A percentile compares a stretch with the other conserved stretches of the same genome.
phyloP scores from a whole-genome alignment of 1,139 yeast species.

The Saccharomyces hybrid region DNA sequence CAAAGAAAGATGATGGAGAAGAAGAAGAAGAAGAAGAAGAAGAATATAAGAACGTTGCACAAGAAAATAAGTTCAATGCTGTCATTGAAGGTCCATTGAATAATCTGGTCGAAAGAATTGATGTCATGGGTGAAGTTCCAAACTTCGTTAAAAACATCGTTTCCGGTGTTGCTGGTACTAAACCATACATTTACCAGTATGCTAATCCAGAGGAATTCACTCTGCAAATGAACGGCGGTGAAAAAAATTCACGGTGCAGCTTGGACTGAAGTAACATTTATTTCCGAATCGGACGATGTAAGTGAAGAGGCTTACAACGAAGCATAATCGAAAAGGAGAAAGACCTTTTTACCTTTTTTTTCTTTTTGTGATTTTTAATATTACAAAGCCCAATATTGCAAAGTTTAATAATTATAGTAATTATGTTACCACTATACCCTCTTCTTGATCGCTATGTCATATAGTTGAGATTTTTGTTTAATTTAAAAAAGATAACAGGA shows the following conservation, averaged over 20 bases:
- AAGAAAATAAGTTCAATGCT: constrained; percentile 29
- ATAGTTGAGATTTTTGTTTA: not conserved
- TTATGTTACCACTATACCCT: not conserved
- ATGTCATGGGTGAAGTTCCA: constrained; percentile 96
- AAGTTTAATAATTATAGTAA: not conserved
- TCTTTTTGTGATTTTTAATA: not conserved
- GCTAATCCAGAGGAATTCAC: constrained; percentile 42
- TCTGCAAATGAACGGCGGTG: constrained; percentile 33
- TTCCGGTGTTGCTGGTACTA: constrained; percentile 90
- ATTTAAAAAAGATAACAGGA: not conserved
- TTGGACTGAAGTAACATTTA: constrained; percentile 79
- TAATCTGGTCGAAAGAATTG: constrained; percentile 75
- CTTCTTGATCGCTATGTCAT: not conserved
- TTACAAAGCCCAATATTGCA: not conserved
- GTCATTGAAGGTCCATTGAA: constrained; percentile 48
- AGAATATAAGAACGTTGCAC: constrained; percentile 17
- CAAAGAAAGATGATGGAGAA: constrained; percentile 26
- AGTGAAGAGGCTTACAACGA: constrained; percentile 25
- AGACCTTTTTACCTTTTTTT: not conserved
- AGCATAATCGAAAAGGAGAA: constrained; percentile 5
- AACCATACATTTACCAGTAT: constrained; percentile 90
- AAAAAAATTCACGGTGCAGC: constrained; percentile 49
- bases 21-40: constrained; percentile 23
- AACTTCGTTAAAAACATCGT: constrained; percentile 88
- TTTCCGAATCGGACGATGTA: constrained; percentile 36